Percentiles rank a stretch among this genome's conserved stretches.
Conservation (phyloP, 345 rosid species). For the Gossypium bickii region DNA sequence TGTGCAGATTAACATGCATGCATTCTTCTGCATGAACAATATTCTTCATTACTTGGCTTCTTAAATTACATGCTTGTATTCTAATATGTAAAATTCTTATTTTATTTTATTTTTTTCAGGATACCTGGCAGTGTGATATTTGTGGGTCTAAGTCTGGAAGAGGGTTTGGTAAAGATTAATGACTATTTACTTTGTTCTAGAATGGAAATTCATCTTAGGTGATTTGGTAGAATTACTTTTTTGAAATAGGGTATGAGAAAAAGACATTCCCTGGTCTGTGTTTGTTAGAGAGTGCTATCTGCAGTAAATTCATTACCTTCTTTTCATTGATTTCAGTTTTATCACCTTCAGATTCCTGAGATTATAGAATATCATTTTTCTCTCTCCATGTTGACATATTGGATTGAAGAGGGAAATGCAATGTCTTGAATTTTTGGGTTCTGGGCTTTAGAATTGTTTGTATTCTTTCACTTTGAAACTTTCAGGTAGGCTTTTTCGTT, state of each 20-base stretch:
- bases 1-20: background rate
- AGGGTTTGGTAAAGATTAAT: slow-evolving; percentile 75
- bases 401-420: background rate
- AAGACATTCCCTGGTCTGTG: background rate
- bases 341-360: background rate
- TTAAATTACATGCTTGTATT: background rate
- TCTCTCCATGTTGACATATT: background rate
- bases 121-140: slow-evolving; percentile 96
- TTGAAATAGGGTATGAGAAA: background rate
- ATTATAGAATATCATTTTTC: background rate
- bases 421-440: background rate
- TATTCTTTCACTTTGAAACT: background rate
- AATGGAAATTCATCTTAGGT: background rate
- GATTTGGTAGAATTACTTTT: background rate
- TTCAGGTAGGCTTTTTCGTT: too few species aligned
- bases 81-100: background rate
- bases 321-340: background rate
- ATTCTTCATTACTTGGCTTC: background rate
- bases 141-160: slow-evolving; percentile 93
- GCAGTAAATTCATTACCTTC: background rate
- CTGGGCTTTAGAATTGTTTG: background rate
- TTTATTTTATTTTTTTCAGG: slow-evolving; percentile 39
- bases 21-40: background rate
- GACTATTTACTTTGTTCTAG: background rate
- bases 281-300: background rate